Percentiles rank a stretch among this genome's conserved stretches.
These are phyloP conservation scores for Plicaturopsis crispa DNA, from an alignment of 768 basidiomycete species.

Conservation along the genomic window DNA sequence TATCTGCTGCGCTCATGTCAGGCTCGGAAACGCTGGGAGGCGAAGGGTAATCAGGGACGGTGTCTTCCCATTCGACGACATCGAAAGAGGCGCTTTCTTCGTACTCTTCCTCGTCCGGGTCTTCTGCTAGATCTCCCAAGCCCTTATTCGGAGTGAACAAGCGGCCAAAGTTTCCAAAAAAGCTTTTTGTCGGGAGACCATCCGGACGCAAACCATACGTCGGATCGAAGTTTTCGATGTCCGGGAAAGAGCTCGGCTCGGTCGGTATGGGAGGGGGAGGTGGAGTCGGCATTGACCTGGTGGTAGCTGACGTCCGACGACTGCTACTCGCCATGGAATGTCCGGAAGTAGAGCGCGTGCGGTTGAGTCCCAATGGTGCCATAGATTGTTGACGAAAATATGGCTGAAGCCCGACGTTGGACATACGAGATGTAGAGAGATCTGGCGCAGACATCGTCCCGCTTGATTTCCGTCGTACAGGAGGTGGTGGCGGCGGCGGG, in stretches of 20 bases:
- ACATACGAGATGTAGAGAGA: conserved; percentile 13
- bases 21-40: conserved; percentile 31
- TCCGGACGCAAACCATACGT: conserved; percentile 95
- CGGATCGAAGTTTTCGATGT: conserved; percentile 86
- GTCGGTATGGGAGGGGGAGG: conserved; percentile 13
- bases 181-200: conserved; percentile 77
- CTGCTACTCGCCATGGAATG: conserved; percentile 27
- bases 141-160: conserved; percentile 61
- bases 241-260: conserved; percentile 22
- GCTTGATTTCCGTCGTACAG: conserved; percentile 20
- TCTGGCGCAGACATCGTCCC: conserved; percentile 39
- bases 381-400: conserved; percentile 12
- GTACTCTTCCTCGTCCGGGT: conserved; percentile 32
- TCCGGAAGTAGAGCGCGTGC: conserved; percentile 34
- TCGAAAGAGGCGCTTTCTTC: conserved; percentile 41
- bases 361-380: conserved; percentile 11
- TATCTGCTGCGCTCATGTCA: conserved; percentile 26
- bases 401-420: conserved; percentile 5
- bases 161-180: conserved; percentile 71
- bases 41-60: conserved; percentile 37
- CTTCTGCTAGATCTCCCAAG: conserved; percentile 77
- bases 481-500: conserved; percentile 23
- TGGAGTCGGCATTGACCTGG: conserved; percentile 13
- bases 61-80: conserved; percentile 65
- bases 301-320: conserved; percentile 17